Base-by-base conservation (phyloP, 495 filamentous ascomycete species). In the Penicillium diatomitis region DNA sequence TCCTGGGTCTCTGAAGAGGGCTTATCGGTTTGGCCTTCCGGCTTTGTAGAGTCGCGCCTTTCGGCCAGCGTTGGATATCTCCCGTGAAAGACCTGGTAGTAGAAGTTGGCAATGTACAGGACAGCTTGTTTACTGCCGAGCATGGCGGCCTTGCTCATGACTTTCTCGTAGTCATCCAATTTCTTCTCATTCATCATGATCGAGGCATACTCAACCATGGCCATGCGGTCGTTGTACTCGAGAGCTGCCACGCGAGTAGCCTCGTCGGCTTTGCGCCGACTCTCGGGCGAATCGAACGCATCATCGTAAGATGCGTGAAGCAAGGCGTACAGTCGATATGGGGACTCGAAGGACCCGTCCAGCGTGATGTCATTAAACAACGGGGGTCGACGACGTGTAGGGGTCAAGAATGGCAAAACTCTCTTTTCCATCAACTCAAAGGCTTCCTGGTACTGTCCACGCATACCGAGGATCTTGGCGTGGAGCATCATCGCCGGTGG, bases 91-190 rank as follows among this genome's bases (percentile, higher is more conserved):
- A 56, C 69, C 29, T 55, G 58, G 42, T 65, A 68, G 46, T 74
- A 74, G 52, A 59, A 68, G 44, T 69, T 69, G 3, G 58, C 71
- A 9, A 74, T 48, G 44, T 59, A 63, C 5, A 59, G 37, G 49
- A 64, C 66, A 1, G 71, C 69, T 5, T 53, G 38, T 0, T 5
- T 5, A 12, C 65, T 11, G 0, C 65, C 67, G 1, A 56, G 41
- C 3, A 52, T 53, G 0, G 69, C 69, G 29, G 69, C 68, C 38
- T 60, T 57, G 42, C 11, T 47, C 64, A 74, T 67, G 44, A 40
- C 63, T 44, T 68, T 50, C 47, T 71, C 68, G 48, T 74, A 74
- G 28, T 11, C 12, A 0, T 63, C 54, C 28, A 51, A 54, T 5
- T 66, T 52, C 4, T 51, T 42, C 36, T 54, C 29, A 4, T 56